phyloP scores from a whole-genome alignment of 345 rosid genomes.

The Balakata baccata region DNA sequence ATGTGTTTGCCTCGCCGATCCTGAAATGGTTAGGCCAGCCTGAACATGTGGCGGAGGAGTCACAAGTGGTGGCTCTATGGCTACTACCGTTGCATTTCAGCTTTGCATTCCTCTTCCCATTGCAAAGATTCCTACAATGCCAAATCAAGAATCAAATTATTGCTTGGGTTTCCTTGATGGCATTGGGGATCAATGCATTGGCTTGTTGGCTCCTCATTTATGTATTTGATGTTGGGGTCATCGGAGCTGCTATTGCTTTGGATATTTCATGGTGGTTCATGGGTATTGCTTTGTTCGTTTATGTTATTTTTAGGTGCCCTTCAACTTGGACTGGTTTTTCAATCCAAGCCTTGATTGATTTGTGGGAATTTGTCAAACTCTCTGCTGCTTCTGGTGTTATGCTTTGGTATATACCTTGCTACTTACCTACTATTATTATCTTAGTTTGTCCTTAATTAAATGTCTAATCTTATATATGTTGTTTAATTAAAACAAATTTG shows the following conservation, averaged over 20 bases:
- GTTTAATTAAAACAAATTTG: no score
- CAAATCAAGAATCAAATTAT: slow-evolving; percentile 50
- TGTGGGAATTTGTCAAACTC: slow-evolving; percentile 55
- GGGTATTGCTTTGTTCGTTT: slow-evolving; percentile 31
- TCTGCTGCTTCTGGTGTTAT: slow-evolving; percentile 73
- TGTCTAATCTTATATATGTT: neutral
- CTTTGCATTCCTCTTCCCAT: slow-evolving; percentile 49
- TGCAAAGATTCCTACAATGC: slow-evolving; percentile 63
- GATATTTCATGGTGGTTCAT: slow-evolving; percentile 64
- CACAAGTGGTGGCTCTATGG: slow-evolving; percentile 46
- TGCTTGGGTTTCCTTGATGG: slow-evolving; percentile 36
- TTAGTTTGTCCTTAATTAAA: no score
- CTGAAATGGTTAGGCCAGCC: slow-evolving; percentile 61
- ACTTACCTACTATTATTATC: neutral
- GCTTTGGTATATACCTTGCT: slow-evolving; percentile 46
- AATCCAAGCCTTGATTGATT: slow-evolving; percentile 46
- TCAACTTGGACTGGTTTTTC: slow-evolving; percentile 64
- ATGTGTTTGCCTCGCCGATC: slow-evolving; percentile 54
- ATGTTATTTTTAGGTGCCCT: slow-evolving; percentile 50
- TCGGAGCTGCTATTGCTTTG: slow-evolving; percentile 52
- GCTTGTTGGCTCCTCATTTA: slow-evolving; percentile 53
- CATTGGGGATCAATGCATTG: slow-evolving; percentile 38
- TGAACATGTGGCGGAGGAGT: slow-evolving; percentile 59
- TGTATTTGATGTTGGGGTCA: slow-evolving; percentile 39
- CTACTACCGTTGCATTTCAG: slow-evolving; percentile 61